Conservation (phyloP, 108 stramenopile species). For the Fragilaria radians region DNA sequence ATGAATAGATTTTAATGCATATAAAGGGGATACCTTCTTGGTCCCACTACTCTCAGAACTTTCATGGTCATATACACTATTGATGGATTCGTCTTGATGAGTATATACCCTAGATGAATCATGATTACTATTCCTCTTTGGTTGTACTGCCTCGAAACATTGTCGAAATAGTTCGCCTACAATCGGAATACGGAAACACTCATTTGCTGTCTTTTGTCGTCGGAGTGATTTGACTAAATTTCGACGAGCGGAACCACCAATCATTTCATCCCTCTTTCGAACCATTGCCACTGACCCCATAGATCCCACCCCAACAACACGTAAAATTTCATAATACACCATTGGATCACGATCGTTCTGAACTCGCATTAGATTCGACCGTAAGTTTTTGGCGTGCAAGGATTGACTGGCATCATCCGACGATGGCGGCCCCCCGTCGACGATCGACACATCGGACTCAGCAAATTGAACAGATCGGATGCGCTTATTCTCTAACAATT, state of each 20-base stretch:
- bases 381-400: conserved; percentile 2
- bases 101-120: background rate
- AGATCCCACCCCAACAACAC: conserved; percentile 44
- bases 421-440: background rate
- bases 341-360: conserved; percentile 25
- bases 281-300: conserved; percentile 52
- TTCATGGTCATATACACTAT: background rate
- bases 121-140: background rate
- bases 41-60: background rate
- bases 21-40: conserved; percentile 10
- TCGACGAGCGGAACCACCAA: conserved; percentile 48
- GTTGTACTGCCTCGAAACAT: background rate
- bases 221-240: conserved; percentile 7
- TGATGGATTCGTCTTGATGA: background rate
- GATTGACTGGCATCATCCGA: background rate
- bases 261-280: conserved; percentile 21
- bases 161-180: conserved; percentile 2
- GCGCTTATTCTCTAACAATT: background rate
- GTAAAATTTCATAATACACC: conserved; percentile 37
- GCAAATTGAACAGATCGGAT: background rate
- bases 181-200: conserved; percentile 1
- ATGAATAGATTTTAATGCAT: conserved; percentile 68
- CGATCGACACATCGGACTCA: background rate
- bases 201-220: background rate
- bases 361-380: conserved; percentile 15